phyloP scores from a whole-genome alignment of 768 basidiomycete species.

The Lactarius indigo region DNA sequence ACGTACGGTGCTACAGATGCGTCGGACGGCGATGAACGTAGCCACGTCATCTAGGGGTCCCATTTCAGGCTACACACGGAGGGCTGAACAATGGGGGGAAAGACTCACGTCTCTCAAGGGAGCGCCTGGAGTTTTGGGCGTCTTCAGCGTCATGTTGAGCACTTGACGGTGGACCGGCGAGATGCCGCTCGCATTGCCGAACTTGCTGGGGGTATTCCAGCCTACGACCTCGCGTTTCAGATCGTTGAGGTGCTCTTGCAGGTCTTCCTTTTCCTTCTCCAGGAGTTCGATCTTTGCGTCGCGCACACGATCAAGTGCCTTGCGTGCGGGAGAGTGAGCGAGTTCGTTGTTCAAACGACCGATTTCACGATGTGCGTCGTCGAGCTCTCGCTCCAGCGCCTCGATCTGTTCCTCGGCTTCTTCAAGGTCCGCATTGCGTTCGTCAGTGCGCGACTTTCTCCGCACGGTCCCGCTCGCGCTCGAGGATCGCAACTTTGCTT shows the following conservation, averaged over 20 bases:
- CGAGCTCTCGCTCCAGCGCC: constrained; percentile 70
- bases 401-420: constrained; percentile 53
- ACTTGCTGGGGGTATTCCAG: constrained; percentile 55
- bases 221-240: constrained; percentile 52
- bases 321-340: constrained; percentile 68
- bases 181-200: constrained; percentile 52
- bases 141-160: constrained; percentile 60
- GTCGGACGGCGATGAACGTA: constrained; percentile 59
- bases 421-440: constrained; percentile 28
- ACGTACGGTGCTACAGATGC: constrained; percentile 58
- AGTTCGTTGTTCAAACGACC: constrained; percentile 63
- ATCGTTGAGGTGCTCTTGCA: constrained; percentile 65
- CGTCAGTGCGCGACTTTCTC: constrained; percentile 34
- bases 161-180: constrained; percentile 78
- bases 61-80: constrained; percentile 20
- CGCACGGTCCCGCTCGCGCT: constrained; percentile 51
- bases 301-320: constrained; percentile 73
- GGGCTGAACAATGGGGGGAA: background rate
- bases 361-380: constrained; percentile 73
- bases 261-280: constrained; percentile 71
- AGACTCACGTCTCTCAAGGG: constrained; percentile 71
- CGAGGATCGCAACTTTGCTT: constrained; percentile 48
- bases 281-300: constrained; percentile 73
- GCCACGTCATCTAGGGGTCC: constrained; percentile 61
- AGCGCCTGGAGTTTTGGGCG: constrained; percentile 75